Evolutionary conservation across 2,329 filamentous ascomycete species (phyloP).

Genomic region (Penicillium hesseltinei): DNA sequence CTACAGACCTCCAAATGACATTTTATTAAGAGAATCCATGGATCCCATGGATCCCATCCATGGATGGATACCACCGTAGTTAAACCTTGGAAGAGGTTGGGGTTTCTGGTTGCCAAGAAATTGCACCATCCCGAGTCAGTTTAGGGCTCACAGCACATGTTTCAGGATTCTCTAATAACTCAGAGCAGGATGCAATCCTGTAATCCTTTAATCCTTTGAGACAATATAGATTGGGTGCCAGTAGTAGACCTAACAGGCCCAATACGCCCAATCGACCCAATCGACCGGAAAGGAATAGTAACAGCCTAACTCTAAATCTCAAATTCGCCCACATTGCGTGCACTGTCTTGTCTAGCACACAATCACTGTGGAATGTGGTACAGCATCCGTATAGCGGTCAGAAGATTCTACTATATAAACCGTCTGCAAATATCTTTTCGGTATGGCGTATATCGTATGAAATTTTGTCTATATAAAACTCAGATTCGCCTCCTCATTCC

Average conservation of each 20-base stretch:
- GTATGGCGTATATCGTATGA: neutral
- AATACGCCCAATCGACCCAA: neutral
- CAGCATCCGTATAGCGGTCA: slow-evolving; percentile 17
- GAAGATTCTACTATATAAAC: neutral
- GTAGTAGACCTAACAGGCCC: neutral
- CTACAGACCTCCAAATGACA: neutral
- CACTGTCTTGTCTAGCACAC: slow-evolving; percentile 10
- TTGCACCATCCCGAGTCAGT: neutral
- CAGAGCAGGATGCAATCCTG: neutral
- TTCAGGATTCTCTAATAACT: neutral
- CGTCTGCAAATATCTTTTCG: neutral
- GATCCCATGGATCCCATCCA: too few species aligned
- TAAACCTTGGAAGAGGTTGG: neutral
- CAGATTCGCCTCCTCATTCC: neutral
- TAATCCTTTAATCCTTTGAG: neutral
- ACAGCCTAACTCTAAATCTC: neutral
- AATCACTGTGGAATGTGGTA: slow-evolving; percentile 23
- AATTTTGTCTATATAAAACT: neutral
- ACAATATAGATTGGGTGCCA: neutral
- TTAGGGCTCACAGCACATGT: neutral
- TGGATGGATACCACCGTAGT: too few species aligned
- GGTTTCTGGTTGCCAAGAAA: slow-evolving; percentile 2
- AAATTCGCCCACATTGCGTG: slow-evolving; percentile 19
- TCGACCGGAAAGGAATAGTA: neutral
- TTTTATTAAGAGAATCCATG: neutral